Evolutionary conservation across 352 stramenopile species (phyloP).

Genomic region (Pilasporangium apinafurcum): DNA sequence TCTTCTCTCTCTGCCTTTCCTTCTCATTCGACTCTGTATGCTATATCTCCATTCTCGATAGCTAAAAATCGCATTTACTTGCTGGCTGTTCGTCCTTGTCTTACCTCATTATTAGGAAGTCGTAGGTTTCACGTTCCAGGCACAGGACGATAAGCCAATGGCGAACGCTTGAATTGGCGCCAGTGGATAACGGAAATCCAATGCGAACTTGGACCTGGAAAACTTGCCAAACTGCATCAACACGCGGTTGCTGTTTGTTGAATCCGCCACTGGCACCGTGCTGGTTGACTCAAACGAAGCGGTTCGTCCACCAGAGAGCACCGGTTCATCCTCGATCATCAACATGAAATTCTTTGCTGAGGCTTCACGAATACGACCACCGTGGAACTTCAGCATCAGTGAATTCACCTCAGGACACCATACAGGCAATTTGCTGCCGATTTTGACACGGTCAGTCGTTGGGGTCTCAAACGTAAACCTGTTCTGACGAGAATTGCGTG

Average conservation of each 20-base stretch:
- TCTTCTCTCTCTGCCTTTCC: no score
- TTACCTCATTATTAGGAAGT: not conserved
- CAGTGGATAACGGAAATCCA: constrained; percentile 85
- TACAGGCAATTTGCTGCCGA: constrained; percentile 78
- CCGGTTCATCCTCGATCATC: constrained; percentile 63
- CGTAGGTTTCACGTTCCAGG: constrained; percentile 64
- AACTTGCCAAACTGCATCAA: constrained; percentile 89
- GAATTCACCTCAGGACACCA: constrained; percentile 86
- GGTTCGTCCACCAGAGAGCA: no score
- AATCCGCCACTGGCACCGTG: no score
- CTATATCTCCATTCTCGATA: no score
- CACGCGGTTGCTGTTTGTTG: constrained; percentile 42
- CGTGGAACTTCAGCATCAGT: constrained; percentile 88
- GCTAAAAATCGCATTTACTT: no score
- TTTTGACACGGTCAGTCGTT: constrained; percentile 67
- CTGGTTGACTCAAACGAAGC: no score
- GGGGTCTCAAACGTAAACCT: constrained; percentile 72
- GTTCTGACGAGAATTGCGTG: constrained; percentile 55
- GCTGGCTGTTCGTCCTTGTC: not conserved
- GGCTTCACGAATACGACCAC: constrained; percentile 76
- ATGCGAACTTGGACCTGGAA: constrained; percentile 79
- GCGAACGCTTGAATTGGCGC: constrained; percentile 83
- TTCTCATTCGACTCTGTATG: no score
- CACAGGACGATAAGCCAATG: constrained; percentile 79
- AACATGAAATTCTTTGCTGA: constrained; percentile 91